Evolutionary conservation across 352 stramenopile species (phyloP), one percentile per base, ranked within the genome.

Genomic region (Globisporangium takayamanum): DNA sequence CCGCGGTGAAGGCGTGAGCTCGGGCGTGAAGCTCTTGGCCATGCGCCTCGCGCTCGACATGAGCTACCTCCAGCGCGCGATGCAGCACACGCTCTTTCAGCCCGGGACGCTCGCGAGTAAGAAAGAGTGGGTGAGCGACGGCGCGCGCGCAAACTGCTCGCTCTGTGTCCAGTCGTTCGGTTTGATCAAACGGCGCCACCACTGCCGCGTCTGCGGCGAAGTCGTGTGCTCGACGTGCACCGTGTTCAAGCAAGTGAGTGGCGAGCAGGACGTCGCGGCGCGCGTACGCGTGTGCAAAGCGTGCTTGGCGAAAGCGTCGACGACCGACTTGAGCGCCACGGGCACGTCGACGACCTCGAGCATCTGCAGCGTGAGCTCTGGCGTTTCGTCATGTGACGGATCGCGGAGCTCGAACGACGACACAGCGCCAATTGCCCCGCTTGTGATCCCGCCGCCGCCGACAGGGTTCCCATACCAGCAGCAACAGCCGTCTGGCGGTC

Each of bases 151-250:
- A 37, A 89, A 89, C 57, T 95, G 86, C 69, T 90, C 78, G 45
- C 67, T 92, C 2, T 95, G 86, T 42, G 70, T 87, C 15, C 86
- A 91, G 54, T 73, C 76, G 0, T 95, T 95, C 28, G 65, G 74
- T 28, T 81, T 94, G 74, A 63, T 95, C n/a, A 86, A 84, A 59
- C 76, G 86, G 36, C 82, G 83, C 26, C 87, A 96, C 59, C 87
- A 96, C 63, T 96, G 87, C 52, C 81, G 87, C 41, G 80, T 92
- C 12, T 96, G 87, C 50, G 87, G 87, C 4, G 84, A 92, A 60
- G 84, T 96, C n/a, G 84, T 96, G 18, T 96, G 87, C 53, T 78
- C 77, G 0, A 70, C 71, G 8, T 93, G 84, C 57, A 90, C 84
- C 0, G 80, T 89, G 57, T 90, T 90, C 58, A 93, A 91, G 54